Conservation (phyloP, 305 asterid genomes). For the Solanum hybrid region DNA sequence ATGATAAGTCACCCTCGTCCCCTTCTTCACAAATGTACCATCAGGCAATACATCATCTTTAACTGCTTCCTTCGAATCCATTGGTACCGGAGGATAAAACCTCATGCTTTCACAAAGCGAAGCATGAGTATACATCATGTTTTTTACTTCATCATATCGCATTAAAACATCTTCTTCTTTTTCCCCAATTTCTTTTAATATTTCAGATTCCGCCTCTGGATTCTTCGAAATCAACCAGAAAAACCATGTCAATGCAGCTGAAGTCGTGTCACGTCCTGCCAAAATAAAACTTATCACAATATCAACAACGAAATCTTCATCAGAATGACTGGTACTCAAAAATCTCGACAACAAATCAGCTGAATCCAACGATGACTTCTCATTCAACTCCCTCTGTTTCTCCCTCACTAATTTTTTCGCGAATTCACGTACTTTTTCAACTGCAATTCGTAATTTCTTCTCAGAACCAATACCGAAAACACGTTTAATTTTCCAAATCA, state of each 20-base stretch:
- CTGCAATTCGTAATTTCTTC: neutral
- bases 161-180: neutral
- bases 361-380: neutral
- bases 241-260: neutral
- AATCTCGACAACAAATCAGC: neutral
- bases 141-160: conserved; percentile 26
- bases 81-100: conserved; percentile 41
- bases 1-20: conserved; percentile 33
- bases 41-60: conserved; percentile 17
- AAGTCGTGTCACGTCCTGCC: neutral
- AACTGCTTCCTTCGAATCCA: conserved; percentile 25
- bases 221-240: neutral
- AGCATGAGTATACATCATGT: conserved; percentile 35
- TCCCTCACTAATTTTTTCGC: neutral
- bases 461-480: neutral
- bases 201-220: conserved; percentile 8
- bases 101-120: conserved; percentile 34
- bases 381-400: neutral
- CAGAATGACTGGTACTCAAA: neutral
- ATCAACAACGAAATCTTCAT: neutral
- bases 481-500: neutral
- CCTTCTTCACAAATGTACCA: conserved; percentile 32
- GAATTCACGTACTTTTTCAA: neutral
- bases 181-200: conserved; percentile 16
- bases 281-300: neutral